Conservation (phyloP, 495 filamentous ascomycete species). For the Xylaria venustula region DNA sequence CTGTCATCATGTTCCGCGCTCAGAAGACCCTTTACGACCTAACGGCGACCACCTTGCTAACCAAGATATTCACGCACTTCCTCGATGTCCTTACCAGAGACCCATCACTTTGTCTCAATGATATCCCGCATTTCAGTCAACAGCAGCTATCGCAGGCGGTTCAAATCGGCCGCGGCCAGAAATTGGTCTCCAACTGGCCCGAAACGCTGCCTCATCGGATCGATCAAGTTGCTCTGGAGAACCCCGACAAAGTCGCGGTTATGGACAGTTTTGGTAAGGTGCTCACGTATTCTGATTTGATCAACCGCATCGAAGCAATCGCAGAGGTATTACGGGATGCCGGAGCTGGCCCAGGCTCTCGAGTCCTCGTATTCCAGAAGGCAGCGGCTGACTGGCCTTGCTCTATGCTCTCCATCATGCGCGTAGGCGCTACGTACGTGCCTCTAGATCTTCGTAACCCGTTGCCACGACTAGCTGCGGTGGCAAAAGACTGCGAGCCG, state of each 20-base stretch:
- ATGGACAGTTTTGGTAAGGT: constrained; percentile 15
- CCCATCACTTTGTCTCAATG: background rate
- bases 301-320: constrained; percentile 15
- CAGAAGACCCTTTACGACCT: constrained; percentile 20
- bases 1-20: constrained; percentile 3
- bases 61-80: constrained; percentile 7
- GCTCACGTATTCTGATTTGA: constrained; percentile 18
- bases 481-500: constrained; percentile 16
- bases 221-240: constrained; percentile 16
- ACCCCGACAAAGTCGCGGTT: constrained; percentile 15
- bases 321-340: background rate
- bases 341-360: constrained; percentile 2
- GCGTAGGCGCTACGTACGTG: constrained; percentile 49
- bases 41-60: constrained; percentile 7
- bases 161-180: background rate
- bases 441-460: constrained; percentile 49
- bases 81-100: background rate
- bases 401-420: constrained; percentile 53
- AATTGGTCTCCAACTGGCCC: constrained; percentile 15
- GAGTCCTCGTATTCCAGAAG: constrained; percentile 32
- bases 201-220: constrained; percentile 28
- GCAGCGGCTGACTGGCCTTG: constrained; percentile 43
- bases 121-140: background rate
- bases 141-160: background rate
- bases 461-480: constrained; percentile 14